Evolutionary conservation across 768 basidiomycete species (phyloP).

Genomic region (Boletus pseudopeckii): DNA sequence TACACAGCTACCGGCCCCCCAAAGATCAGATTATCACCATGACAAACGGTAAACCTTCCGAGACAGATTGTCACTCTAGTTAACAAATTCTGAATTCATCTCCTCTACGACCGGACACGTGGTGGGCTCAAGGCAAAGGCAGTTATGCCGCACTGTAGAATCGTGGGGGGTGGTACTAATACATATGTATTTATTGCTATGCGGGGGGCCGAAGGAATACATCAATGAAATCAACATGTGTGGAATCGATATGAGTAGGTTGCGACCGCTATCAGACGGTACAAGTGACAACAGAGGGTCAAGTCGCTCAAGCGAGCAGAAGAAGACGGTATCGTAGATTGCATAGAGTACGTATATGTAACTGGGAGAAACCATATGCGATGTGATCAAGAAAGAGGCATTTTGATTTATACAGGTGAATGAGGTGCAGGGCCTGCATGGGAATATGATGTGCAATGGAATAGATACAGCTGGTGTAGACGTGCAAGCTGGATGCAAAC

Average conservation of each 20-base stretch:
- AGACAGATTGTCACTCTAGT: neutral
- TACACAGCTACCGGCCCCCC: neutral
- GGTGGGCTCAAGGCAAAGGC: slow-evolving; percentile 5
- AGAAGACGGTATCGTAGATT: slow-evolving; percentile 13
- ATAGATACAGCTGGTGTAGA: slow-evolving; percentile 18
- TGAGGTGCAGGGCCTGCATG: slow-evolving; percentile 22
- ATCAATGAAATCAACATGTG: slow-evolving; percentile 18
- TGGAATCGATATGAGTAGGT: neutral
- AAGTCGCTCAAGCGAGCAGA: neutral
- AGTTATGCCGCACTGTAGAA: neutral
- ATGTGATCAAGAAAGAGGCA: slow-evolving; percentile 14
- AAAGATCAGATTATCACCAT: neutral
- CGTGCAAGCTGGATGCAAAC: neutral
- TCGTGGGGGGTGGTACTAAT: slow-evolving; percentile 7
- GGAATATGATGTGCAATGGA: slow-evolving; percentile 14
- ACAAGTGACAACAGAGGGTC: neutral
- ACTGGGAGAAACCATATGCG: slow-evolving; percentile 3
- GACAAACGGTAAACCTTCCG: neutral
- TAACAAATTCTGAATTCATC: neutral
- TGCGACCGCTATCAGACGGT: neutral
- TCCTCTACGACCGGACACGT: neutral
- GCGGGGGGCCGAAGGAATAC: slow-evolving; percentile 10
- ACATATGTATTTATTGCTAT: slow-evolving; percentile 13
- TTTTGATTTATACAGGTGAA: slow-evolving; percentile 17
- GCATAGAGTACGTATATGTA: slow-evolving; percentile 12